Base-by-base conservation (phyloP, 257 asterid genomes). In the Fraxinus quadrangulata region DNA sequence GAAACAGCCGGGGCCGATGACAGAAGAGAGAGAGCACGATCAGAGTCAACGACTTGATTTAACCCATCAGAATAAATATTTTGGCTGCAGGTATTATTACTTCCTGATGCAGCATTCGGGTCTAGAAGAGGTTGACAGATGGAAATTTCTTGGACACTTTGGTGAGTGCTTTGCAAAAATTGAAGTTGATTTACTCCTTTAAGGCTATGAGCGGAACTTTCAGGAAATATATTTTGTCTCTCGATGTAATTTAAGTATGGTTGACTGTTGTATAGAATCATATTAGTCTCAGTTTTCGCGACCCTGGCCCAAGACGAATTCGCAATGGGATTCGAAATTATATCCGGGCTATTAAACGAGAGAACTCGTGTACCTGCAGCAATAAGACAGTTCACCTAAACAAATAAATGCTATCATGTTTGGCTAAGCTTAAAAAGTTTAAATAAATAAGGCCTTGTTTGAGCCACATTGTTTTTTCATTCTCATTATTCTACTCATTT, bases 1-100 rank as follows among this genome's bases (percentile, higher is more conserved):
- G 88, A 81, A 69, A 78, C 81, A 77, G 90, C 69, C 28, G 90
- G 85, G 24, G 87, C 86, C 54, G 96, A 86, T 94, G 98, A 94
- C 98, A 94, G 98, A 94, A 94, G 98, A 94, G 98, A 92, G 98
- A 92, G 97, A 92, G 97, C 98, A 92, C 93, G 86, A 86, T 86
- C 90, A 23, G 91, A 82, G 75, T 81, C 88, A 71, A 83, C 84
- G 37, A 86, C 85, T 71, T 85, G 88, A 71, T 73, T 88, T 56
- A 85, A 80, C 39, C 92, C 92, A 49, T 83, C 83, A 2, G 81
- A 75, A 76, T 80, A 82, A 30, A 84, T 72, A 81, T 79, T 85
- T 76, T 82, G 87, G 75, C 84, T 51, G 54, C 81, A 73, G 83
- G 26, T 59, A 59, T 45, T 75, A 56, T 21, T 31, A 42, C 67